A percentile compares a stretch with the other conserved stretches of the same genome.
Conservation (phyloP, 495 filamentous ascomycete genomes). For the Aspergillus mulundensis region DNA sequence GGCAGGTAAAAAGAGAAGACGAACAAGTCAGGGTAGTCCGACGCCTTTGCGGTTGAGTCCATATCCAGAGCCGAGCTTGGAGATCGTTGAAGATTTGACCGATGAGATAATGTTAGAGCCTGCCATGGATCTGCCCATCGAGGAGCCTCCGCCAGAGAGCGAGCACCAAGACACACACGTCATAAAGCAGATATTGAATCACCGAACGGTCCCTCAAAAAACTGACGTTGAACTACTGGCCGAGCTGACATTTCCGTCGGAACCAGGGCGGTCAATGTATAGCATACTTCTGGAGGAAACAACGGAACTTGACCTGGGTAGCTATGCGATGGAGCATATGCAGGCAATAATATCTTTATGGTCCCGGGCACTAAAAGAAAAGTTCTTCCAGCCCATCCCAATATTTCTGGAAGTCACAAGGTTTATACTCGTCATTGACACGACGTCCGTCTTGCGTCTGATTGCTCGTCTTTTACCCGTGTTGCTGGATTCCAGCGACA, state of each 20-base stretch:
- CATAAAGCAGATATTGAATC: constrained; percentile 56
- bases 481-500: constrained; percentile 52
- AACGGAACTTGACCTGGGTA: constrained; percentile 35
- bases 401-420: constrained; percentile 54
- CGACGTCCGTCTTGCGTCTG: constrained; percentile 39
- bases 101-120: constrained; percentile 20
- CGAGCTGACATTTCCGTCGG: constrained; percentile 51
- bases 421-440: constrained; percentile 51
- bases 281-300: constrained; percentile 55
- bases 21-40: constrained; percentile 51
- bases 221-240: constrained; percentile 54
- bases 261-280: constrained; percentile 48
- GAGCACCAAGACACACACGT: constrained; percentile 29
- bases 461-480: constrained; percentile 51
- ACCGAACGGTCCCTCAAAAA: constrained; percentile 45
- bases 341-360: constrained; percentile 54
- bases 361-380: constrained; percentile 57
- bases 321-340: constrained; percentile 51
- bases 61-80: constrained; percentile 29
- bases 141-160: background rate
- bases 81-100: constrained; percentile 20
- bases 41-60: constrained; percentile 48
- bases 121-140: background rate
- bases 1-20: constrained; percentile 60
- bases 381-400: constrained; percentile 54